phyloP scores from a whole-genome alignment of 768 basidiomycete species.

The Gautieria morchelliformis region DNA sequence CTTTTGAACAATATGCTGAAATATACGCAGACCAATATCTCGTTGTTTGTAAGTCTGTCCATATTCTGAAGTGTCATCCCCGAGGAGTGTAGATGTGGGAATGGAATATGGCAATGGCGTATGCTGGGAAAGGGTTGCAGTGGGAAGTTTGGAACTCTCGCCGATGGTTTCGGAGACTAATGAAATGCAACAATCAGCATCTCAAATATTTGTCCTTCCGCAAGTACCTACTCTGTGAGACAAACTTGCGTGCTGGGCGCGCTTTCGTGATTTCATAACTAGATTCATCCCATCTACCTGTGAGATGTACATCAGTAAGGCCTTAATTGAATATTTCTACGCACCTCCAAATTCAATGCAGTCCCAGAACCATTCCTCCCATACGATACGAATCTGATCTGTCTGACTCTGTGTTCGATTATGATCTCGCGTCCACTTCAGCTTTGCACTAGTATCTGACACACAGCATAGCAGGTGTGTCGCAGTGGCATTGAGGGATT shows the following conservation, averaged over 20 bases:
- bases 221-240: slow-evolving; percentile 14
- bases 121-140: slow-evolving; percentile 1
- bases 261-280: slow-evolving; percentile 50
- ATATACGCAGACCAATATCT: slow-evolving; percentile 1
- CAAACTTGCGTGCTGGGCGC: slow-evolving; percentile 44
- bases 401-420: slow-evolving; percentile 46
- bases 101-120: slow-evolving; percentile 1
- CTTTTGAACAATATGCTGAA: background rate
- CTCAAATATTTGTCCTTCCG: background rate
- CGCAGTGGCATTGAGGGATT: slow-evolving; percentile 41
- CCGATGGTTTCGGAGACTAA: background rate
- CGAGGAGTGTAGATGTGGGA: background rate
- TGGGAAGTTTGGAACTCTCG: background rate
- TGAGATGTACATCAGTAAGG: slow-evolving; percentile 3
- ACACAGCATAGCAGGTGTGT: slow-evolving; percentile 78
- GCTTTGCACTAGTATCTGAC: slow-evolving; percentile 53
- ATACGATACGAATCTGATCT: slow-evolving; percentile 68
- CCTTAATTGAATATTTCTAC: slow-evolving; percentile 6
- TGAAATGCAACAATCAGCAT: background rate
- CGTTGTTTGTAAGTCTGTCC: slow-evolving; percentile 1
- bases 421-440: slow-evolving; percentile 69
- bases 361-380: slow-evolving; percentile 99
- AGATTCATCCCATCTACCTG: slow-evolving; percentile 57
- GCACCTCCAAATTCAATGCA: slow-evolving; percentile 65
- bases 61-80: slow-evolving; percentile 2